Evolutionary conservation across 106 monocot genomes (phyloP), one percentile per base, ranked within the genome.

Genomic region (Chionographis japonica): DNA sequence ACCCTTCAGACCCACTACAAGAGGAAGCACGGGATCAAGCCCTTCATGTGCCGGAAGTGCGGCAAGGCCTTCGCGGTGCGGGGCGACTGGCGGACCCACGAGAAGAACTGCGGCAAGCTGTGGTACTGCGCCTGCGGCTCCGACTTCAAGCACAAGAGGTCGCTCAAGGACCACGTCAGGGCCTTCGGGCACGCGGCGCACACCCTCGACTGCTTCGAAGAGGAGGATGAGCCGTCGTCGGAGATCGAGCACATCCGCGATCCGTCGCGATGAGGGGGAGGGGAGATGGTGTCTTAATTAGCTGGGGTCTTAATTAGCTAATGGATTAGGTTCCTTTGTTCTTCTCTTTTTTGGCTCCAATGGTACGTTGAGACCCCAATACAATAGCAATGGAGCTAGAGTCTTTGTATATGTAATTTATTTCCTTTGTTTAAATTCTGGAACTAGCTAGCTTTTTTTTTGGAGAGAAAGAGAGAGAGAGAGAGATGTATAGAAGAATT

Each of bases 81-180:
- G n/a, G 82, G 82, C 2, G 82, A 82, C 67, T 82, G 82, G 82
- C 49, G 82, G 27, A 82, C 82, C 4, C 82, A 82, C 59, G 82
- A 82, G 82, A 82, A 82, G 82, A 82, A 82, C 72, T 82, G 82
- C 17, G 82, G 82, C 39, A 72, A 68, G 72, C 77, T 82, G 14
- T 82, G 82, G 82, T 82, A 82, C 55, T 82, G 82, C 73, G 40
- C 56, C 40, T 82, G 82, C 50, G 82, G 82, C 2, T 82, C 82
- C 14, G 82, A 82, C 17, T 82, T 82, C 68, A 82, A 82, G 73
- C 82, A 82, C 52, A 82, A 82, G 77, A 77, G 82, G 54, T 82
- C 82, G 3, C 72, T 82, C 40, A 82, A 82, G 56, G 82, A 82
- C 58, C 82, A 82, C 58, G 73, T 82, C 56, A 76, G 59, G 68